These are phyloP conservation scores for Ophiostoma australiae DNA, from an alignment of 2,329 filamentous ascomycete genomes.

Conservation along the genomic window DNA sequence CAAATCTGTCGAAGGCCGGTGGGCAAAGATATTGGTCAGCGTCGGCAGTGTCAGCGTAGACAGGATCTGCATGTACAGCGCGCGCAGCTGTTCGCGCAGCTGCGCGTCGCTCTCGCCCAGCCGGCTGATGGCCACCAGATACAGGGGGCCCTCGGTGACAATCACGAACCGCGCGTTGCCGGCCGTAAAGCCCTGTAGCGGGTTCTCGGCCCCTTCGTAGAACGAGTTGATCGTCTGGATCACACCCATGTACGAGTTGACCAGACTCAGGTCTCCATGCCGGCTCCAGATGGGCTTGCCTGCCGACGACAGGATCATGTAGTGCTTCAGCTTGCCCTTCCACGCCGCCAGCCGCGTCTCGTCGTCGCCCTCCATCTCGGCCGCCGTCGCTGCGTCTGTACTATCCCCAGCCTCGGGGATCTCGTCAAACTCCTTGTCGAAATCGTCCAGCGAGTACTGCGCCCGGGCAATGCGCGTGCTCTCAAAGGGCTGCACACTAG, in stretches of 20 bases:
- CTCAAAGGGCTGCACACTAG: slow-evolving; percentile 58
- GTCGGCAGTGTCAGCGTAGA: slow-evolving; percentile 89
- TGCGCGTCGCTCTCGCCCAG: slow-evolving; percentile 90
- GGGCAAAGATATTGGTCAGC: slow-evolving; percentile 78
- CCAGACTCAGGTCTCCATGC: slow-evolving; percentile 82
- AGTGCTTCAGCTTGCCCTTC: slow-evolving; percentile 94
- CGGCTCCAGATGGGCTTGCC: slow-evolving; percentile 97
- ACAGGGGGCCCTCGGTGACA: slow-evolving; percentile 76
- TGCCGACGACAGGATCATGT: slow-evolving; percentile 90
- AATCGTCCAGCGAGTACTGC: slow-evolving; percentile 58
- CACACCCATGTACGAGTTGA: slow-evolving; percentile 91
- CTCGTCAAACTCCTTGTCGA: slow-evolving; percentile 72
- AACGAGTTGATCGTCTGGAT: slow-evolving; percentile 98
- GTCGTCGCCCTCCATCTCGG: slow-evolving; percentile 42
- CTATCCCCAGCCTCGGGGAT: slow-evolving; percentile 49
- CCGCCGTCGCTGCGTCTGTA: slow-evolving; percentile 33
- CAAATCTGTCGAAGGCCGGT: slow-evolving; percentile 89
- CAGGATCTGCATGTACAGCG: slow-evolving; percentile 95
- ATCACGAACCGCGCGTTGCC: slow-evolving; percentile 82
- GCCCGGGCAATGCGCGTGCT: slow-evolving; percentile 39
- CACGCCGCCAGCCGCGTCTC: slow-evolving; percentile 64
- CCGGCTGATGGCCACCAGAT: slow-evolving; percentile 88
- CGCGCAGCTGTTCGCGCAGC: slow-evolving; percentile 80
- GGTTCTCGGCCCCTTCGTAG: slow-evolving; percentile 75
- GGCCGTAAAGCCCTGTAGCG: slow-evolving; percentile 79